These are phyloP conservation scores for Xylariaceae sp. DNA, from an alignment of 2,329 filamentous ascomycete species.

Conservation along the genomic window DNA sequence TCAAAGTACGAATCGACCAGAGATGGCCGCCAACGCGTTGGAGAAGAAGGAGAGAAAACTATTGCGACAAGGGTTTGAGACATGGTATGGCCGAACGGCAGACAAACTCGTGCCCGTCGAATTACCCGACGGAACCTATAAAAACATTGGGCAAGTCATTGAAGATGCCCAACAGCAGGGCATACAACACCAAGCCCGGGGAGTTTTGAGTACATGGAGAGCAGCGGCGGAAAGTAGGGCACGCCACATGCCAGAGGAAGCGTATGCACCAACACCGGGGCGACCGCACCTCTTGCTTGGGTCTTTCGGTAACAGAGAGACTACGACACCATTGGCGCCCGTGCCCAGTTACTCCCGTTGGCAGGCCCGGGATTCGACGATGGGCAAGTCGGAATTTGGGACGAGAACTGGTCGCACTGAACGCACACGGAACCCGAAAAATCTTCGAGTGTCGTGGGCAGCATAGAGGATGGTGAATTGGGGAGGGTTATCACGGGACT, in stretches of 20 bases:
- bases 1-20: conserved; percentile 30
- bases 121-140: conserved; percentile 25
- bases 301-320: conserved; percentile 26
- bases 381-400: conserved; percentile 27
- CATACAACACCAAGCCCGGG: conserved; percentile 22
- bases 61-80: conserved; percentile 30
- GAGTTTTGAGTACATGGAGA: conserved; percentile 26
- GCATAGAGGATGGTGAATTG: conserved; percentile 9
- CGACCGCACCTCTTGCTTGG: conserved; percentile 31
- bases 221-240: conserved; percentile 18
- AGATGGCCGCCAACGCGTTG: conserved; percentile 30
- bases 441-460: conserved; percentile 34
- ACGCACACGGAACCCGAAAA: conserved; percentile 25
- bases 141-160: conserved; percentile 25
- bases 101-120: conserved; percentile 30
- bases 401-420: conserved; percentile 22
- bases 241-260: conserved; percentile 17
- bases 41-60: conserved; percentile 32
- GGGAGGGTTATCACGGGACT: too few species aligned
- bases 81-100: conserved; percentile 29
- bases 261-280: conserved; percentile 32
- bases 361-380: conserved; percentile 25
- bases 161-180: conserved; percentile 26
- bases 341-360: conserved; percentile 27
- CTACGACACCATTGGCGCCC: conserved; percentile 34